Evolutionary conservation across 208 protist species (phyloP).

Genomic region (Leishmania major): DNA sequence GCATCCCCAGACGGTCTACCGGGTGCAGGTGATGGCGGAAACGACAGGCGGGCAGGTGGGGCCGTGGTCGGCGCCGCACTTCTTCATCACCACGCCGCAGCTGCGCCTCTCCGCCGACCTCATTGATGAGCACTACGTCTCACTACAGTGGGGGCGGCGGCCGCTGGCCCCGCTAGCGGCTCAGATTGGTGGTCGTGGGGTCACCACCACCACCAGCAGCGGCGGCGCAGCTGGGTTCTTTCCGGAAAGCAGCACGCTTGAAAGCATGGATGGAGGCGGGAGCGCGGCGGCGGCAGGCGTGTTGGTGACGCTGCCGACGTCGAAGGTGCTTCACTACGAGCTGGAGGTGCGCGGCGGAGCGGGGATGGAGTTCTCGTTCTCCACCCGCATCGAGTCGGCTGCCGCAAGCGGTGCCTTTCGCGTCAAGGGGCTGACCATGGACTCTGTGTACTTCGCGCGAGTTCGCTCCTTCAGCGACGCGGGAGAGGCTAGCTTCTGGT

Average conservation of each 20-base stretch:
- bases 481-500: slow-evolving; percentile 66
- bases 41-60: slow-evolving; percentile 80
- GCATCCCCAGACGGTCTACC: slow-evolving; percentile 61
- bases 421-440: slow-evolving; percentile 54
- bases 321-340: slow-evolving; percentile 56
- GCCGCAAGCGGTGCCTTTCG: slow-evolving; percentile 28
- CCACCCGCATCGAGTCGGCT: slow-evolving; percentile 26
- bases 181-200: slow-evolving; percentile 7
- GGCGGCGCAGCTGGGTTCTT: not conserved
- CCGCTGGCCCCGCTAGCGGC: slow-evolving; percentile 26
- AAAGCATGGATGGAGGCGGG: not conserved
- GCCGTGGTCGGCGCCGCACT: slow-evolving; percentile 69
- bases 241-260: slow-evolving; percentile 3
- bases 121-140: slow-evolving; percentile 80
- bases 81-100: slow-evolving; percentile 75
- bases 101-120: slow-evolving; percentile 41
- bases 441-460: slow-evolving; percentile 62
- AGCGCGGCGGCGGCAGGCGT: not conserved
- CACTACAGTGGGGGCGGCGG: slow-evolving; percentile 61
- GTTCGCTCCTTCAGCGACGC: slow-evolving; percentile 70
- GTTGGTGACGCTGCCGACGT: slow-evolving; percentile 35
- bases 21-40: slow-evolving; percentile 80
- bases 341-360: slow-evolving; percentile 48
- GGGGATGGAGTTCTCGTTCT: slow-evolving; percentile 33
- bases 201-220: not conserved